Base-by-base conservation (phyloP, 768 basidiomycete genomes). In the Leccinum rimulosum region DNA sequence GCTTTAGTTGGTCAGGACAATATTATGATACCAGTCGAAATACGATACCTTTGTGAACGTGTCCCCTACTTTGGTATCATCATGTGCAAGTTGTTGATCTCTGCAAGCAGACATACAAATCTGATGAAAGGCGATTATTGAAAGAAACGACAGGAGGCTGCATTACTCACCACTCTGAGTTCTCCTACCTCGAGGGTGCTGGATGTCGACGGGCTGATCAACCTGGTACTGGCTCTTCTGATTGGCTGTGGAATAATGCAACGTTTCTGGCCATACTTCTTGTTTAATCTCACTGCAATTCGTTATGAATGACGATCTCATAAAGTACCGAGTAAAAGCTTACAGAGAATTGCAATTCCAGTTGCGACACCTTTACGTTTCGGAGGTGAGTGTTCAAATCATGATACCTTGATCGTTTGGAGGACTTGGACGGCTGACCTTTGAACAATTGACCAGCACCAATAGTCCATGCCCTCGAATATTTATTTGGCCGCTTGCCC, bases 11-110 rank as follows among this genome's bases (percentile, higher is more conserved):
- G 52, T 27, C 22, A 1, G 1, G 8, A 45, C 33, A 47, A 22
- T 22, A 22, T 22, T 43, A 3, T 5, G 19, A 22, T 28, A 10
- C 10, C 35, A 15, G 10, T 22, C 22, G 12, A 43, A 22, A 50
- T 0, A 12, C 15, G 6, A 9, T 22, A 71, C 70, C 67, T 62
- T 69, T 15, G 70, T 71, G 25, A 71, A 69, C 12, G 71, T 73
- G 6, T 59, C 19, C 28, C 36, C 53, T 27, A 27, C 57, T 43
- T 52, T 50, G n/a, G 53, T 28, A 35, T 71, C 67, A 40, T 73
- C 71, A n/a, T 59, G 55, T 5, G 70, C 69, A n/a, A 50, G 6
- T 6, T 71, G 67, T n/a, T 47, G 48, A 14, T 73, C 69, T 10
- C 62, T 62, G 50, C 70, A 73, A 7, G 70, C 67, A 2, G 69